phyloP scores from a whole-genome alignment of 257 asterid species.

The Ajuga chamaepitys region DNA sequence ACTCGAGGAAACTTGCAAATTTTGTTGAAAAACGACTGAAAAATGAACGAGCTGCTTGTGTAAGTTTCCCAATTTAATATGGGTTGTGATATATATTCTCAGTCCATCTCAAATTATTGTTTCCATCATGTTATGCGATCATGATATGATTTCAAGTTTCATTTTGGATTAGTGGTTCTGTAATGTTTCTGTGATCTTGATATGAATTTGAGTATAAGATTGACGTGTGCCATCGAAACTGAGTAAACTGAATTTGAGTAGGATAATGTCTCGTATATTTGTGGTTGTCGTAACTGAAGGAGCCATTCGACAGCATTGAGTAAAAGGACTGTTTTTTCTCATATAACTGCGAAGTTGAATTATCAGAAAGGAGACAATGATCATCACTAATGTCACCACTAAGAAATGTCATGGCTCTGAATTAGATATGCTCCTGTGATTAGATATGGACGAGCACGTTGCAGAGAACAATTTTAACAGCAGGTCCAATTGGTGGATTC shows the following conservation, averaged over 20 bases:
- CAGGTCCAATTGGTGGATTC: constrained; percentile 77
- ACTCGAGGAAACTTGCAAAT: constrained; percentile 81
- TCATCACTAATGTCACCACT: background rate
- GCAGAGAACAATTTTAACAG: constrained; percentile 94
- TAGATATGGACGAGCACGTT: constrained; percentile 99
- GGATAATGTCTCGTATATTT: background rate
- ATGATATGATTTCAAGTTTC: no score
- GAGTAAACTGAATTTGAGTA: background rate
- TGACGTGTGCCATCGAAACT: background rate
- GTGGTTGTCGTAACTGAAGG: background rate
- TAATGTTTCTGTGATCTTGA: background rate
- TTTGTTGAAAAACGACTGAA: constrained; percentile 94
- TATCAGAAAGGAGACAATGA: constrained; percentile 1
- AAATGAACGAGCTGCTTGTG: constrained; percentile 95
- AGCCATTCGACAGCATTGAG: background rate
- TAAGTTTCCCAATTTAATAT: constrained; percentile 36
- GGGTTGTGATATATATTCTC: background rate
- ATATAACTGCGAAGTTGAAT: background rate
- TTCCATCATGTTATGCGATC: no score
- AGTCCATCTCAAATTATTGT: background rate
- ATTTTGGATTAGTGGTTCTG: background rate
- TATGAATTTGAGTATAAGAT: constrained; percentile 7
- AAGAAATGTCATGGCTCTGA: background rate
- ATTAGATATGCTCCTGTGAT: constrained; percentile 15
- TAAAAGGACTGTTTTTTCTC: background rate